phyloP scores from a whole-genome alignment of 345 rosid genomes.

The Physaria fendleri region DNA sequence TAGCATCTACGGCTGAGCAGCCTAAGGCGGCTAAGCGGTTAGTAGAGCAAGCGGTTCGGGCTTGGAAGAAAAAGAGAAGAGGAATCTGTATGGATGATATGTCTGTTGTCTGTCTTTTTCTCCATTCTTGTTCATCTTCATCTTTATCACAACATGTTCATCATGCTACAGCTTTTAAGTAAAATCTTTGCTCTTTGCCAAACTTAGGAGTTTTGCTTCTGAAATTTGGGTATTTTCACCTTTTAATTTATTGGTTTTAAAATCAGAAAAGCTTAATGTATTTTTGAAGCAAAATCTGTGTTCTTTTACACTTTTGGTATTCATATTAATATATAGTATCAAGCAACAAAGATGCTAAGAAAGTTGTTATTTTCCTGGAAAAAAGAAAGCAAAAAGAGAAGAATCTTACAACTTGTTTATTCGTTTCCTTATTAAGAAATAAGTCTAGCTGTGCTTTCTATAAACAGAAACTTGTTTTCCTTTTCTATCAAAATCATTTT shows the following conservation, averaged over 20 bases:
- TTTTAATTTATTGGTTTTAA: not conserved
- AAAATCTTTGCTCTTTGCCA: not conserved
- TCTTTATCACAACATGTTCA: slow-evolving; percentile 18
- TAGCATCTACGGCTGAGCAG: slow-evolving; percentile 48
- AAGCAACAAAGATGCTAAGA: slow-evolving; percentile 8
- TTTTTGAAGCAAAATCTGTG: slow-evolving; percentile 7
- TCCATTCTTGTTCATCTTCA: slow-evolving; percentile 37
- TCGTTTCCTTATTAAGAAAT: slow-evolving; percentile 21
- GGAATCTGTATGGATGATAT: slow-evolving; percentile 88
- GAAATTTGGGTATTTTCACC: not conserved
- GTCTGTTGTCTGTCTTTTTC: slow-evolving; percentile 85
- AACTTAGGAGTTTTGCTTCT: not conserved
- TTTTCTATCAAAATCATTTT: not conserved
- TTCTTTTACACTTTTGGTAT: slow-evolving; percentile 14
- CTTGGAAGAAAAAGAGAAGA: slow-evolving; percentile 70
- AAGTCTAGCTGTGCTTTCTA: slow-evolving; percentile 17
- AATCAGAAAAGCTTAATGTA: not conserved
- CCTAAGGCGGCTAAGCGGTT: slow-evolving; percentile 69
- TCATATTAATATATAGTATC: not conserved
- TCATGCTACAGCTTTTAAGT: slow-evolving; percentile 9
- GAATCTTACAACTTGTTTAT: slow-evolving; percentile 26
- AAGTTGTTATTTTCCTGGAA: slow-evolving; percentile 19
- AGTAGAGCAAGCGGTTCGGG: slow-evolving; percentile 51
- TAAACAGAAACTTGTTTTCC: slow-evolving; percentile 16
- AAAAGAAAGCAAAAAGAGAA: slow-evolving; percentile 23